Evolutionary conservation across 345 rosid genomes (phyloP).

Genomic region (Boechera retrofracta): DNA sequence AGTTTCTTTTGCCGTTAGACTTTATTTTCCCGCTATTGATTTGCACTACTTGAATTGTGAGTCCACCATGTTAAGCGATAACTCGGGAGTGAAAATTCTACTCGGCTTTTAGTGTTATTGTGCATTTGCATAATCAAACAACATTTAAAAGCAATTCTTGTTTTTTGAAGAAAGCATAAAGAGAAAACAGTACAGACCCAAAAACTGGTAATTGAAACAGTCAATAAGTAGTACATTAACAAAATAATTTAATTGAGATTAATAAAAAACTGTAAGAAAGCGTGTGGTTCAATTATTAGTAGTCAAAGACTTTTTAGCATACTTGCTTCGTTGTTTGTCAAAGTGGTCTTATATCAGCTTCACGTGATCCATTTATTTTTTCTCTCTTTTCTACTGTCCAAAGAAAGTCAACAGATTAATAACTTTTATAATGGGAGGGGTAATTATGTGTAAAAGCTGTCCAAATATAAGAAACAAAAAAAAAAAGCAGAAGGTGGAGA

Average conservation of each 20-base stretch:
- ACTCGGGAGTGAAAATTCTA: constrained; percentile 18
- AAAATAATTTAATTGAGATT: neutral
- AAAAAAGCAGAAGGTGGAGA: constrained; percentile 10
- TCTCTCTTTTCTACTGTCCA: neutral
- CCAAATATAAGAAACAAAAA: neutral
- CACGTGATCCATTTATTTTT: constrained; percentile 46
- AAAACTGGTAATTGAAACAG: constrained; percentile 26
- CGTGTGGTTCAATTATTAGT: constrained; percentile 43
- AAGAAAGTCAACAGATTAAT: constrained; percentile 39
- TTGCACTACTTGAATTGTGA: constrained; percentile 4
- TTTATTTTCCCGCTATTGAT: constrained; percentile 2
- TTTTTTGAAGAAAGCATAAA: constrained; percentile 5
- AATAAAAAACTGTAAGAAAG: constrained; percentile 25
- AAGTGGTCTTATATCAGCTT: constrained; percentile 41
- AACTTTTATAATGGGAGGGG: constrained; percentile 30
- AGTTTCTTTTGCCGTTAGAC: constrained; percentile 15
- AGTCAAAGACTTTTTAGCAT: constrained; percentile 39
- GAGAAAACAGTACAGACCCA: neutral
- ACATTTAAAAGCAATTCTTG: neutral
- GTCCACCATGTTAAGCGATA: constrained; percentile 26
- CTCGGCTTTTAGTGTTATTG: constrained; percentile 27
- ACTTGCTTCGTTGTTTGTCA: constrained; percentile 44
- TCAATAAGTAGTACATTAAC: constrained; percentile 1
- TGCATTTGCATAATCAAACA: constrained; percentile 11
- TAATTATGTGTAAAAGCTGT: constrained; percentile 18